Evolutionary conservation across 2,329 filamentous ascomycete genomes (phyloP).

Genomic region (Neurospora sp.): DNA sequence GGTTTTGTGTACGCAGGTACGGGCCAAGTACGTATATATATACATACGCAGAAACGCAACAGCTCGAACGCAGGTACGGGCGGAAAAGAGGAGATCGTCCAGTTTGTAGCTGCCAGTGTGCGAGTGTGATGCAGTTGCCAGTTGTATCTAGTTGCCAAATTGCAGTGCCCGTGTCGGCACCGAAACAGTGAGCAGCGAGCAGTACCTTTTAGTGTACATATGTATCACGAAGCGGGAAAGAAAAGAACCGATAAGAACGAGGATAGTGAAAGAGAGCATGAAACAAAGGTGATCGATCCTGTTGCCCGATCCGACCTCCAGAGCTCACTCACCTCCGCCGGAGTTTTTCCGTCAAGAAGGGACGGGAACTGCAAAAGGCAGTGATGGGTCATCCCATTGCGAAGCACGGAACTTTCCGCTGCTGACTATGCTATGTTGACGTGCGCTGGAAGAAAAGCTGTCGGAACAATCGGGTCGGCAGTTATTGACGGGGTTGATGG

Average conservation of each 20-base stretch:
- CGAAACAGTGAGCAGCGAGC: not conserved
- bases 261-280: not conserved
- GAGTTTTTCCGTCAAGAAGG: not conserved
- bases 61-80: not conserved
- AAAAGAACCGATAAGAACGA: not conserved
- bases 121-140: not conserved
- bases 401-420: not conserved
- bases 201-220: not conserved
- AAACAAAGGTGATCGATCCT: not conserved
- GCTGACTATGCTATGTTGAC: not conserved
- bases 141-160: not conserved
- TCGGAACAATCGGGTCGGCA: not conserved
- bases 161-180: not conserved
- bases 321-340: not conserved
- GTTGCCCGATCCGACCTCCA: not conserved
- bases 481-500: not conserved
- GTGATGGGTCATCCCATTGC: not conserved
- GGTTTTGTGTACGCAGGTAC: not conserved
- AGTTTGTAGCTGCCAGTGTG: not conserved
- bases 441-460: not conserved
- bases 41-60: not conserved
- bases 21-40: not conserved
- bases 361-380: not conserved
- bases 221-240: not conserved
- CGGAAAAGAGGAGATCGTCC: not conserved